Evolutionary conservation across 257 asterid species (phyloP).

Genomic region (Solanum sparsipilum): DNA sequence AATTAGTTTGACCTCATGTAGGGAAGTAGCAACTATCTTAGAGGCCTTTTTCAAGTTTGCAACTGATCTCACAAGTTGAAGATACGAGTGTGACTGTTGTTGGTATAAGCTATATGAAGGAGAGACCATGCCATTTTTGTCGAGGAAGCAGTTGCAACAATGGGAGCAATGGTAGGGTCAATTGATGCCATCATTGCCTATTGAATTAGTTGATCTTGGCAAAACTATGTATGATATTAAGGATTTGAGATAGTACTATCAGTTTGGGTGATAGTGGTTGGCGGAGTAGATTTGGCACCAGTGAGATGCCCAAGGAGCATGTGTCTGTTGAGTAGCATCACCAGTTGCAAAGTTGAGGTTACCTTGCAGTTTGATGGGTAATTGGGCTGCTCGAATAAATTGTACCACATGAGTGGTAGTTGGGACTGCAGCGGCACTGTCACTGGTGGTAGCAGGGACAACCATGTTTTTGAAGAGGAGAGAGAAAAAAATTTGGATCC

Average conservation of each 20-base stretch:
- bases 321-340: no score
- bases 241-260: not conserved
- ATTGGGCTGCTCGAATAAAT: not conserved
- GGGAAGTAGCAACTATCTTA: not conserved
- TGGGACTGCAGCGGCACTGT: not conserved
- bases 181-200: not conserved
- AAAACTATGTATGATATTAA: no score
- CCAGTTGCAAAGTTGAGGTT: not conserved
- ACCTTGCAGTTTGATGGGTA: not conserved
- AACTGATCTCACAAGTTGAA: not conserved
- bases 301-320: no score
- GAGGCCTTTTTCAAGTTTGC: not conserved
- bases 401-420: not conserved
- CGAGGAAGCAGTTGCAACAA: not conserved
- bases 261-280: not conserved
- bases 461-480: not conserved
- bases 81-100: not conserved
- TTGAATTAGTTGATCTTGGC: not conserved
- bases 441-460: not conserved
- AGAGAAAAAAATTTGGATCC: not conserved
- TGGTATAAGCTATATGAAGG: not conserved
- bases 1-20: not conserved
- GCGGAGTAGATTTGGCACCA: no score
- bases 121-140: not conserved
- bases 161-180: not conserved